A percentile compares a stretch with the other conserved stretches of the same genome.
phyloP scores from a whole-genome alignment of 2,329 filamentous ascomycete genomes.

The Raffaelea arxii region DNA sequence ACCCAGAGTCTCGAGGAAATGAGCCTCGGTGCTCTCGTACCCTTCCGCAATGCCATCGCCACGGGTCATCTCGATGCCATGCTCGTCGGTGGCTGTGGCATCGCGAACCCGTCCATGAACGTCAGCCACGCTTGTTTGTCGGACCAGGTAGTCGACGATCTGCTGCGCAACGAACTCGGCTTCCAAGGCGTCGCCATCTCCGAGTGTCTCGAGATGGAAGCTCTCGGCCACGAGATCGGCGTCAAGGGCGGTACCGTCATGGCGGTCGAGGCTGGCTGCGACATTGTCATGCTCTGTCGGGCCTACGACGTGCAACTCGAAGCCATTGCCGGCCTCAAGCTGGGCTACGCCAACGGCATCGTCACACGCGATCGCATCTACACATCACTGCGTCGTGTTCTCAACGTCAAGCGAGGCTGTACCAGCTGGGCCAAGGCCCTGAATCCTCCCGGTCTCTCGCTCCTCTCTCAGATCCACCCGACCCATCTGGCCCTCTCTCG shows the following conservation, averaged over 20 bases:
- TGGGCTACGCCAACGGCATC: slow-evolving; percentile 84
- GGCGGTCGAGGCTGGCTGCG: slow-evolving; percentile 93
- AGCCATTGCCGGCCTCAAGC: slow-evolving; percentile 79
- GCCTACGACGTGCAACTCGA: slow-evolving; percentile 85
- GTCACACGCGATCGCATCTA: slow-evolving; percentile 72
- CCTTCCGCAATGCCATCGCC: slow-evolving; percentile 81
- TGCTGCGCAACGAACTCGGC: slow-evolving; percentile 77
- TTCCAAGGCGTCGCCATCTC: slow-evolving; percentile 92
- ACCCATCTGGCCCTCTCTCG: slow-evolving; percentile 73
- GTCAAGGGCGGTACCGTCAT: slow-evolving; percentile 94
- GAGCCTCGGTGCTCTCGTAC: slow-evolving; percentile 81
- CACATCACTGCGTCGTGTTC: slow-evolving; percentile 67
- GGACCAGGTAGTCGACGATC: slow-evolving; percentile 83
- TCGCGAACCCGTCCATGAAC: slow-evolving; percentile 84
- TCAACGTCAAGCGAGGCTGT: slow-evolving; percentile 73
- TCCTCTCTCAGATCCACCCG: slow-evolving; percentile 72
- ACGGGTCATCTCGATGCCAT: slow-evolving; percentile 79
- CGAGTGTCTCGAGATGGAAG: slow-evolving; percentile 95
- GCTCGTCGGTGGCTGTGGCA: slow-evolving; percentile 91
- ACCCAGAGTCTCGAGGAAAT: slow-evolving; percentile 90
- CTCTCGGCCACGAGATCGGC: slow-evolving; percentile 89
- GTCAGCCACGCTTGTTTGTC: slow-evolving; percentile 92
- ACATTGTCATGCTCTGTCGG: slow-evolving; percentile 79
- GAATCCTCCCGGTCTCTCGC: slow-evolving; percentile 70
- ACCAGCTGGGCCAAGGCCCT: slow-evolving; percentile 87